Evolutionary conservation across 768 basidiomycete species (phyloP).

Genomic region (Lyophyllum decastes): DNA sequence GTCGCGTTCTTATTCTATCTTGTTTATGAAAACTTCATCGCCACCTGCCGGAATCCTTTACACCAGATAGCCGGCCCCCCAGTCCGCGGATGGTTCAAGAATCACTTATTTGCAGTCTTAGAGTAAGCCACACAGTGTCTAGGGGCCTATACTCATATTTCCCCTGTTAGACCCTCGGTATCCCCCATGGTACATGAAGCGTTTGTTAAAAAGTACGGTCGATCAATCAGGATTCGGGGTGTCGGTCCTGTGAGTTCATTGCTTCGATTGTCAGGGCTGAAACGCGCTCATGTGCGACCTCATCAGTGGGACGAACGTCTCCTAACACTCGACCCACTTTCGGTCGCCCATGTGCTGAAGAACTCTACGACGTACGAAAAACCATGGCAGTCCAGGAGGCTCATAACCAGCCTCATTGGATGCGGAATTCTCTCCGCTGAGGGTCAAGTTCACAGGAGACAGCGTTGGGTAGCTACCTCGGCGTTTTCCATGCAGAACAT

Average conservation of each 20-base stretch:
- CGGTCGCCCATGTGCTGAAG: slow-evolving; percentile 73
- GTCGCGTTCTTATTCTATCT: slow-evolving; percentile 20
- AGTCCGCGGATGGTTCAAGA: slow-evolving; percentile 44
- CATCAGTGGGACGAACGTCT: slow-evolving; percentile 77
- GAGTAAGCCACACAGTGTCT: slow-evolving; percentile 43
- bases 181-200: slow-evolving; percentile 57
- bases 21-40: slow-evolving; percentile 32
- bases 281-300: background rate
- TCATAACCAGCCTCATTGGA: slow-evolving; percentile 80
- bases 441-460: slow-evolving; percentile 76
- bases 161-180: slow-evolving; percentile 42
- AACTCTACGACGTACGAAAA: slow-evolving; percentile 78
- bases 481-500: slow-evolving; percentile 83
- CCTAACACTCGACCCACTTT: slow-evolving; percentile 77
- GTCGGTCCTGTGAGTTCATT: slow-evolving; percentile 60
- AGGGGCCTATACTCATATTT: background rate
- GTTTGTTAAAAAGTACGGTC: slow-evolving; percentile 61
- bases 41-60: slow-evolving; percentile 46
- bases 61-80: slow-evolving; percentile 64
- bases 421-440: slow-evolving; percentile 83
- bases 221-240: slow-evolving; percentile 70
- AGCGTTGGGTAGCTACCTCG: slow-evolving; percentile 73
- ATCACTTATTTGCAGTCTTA: slow-evolving; percentile 56
- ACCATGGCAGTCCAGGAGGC: slow-evolving; percentile 73
- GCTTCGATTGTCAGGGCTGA: background rate